A percentile compares a stretch with the other conserved stretches of the same genome.
These are phyloP conservation scores for Saururus chinensis DNA, from an alignment of 164 flowering plant genomes.

Conservation along the genomic window DNA sequence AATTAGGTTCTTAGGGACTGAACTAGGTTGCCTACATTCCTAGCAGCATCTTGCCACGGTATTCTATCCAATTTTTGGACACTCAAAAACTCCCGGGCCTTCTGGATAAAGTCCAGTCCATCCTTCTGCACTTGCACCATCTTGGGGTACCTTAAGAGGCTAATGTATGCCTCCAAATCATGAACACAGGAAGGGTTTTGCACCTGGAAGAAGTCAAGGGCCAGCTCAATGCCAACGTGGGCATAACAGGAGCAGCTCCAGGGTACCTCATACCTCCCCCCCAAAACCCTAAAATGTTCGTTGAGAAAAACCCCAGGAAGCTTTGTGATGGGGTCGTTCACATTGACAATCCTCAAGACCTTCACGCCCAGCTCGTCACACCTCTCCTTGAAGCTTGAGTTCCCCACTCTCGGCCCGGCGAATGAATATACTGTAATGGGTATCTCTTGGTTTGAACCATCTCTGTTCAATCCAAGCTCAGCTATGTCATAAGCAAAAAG, in stretches of 20 bases:
- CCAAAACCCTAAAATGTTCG: slow-evolving; percentile 50
- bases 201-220: slow-evolving; percentile 50
- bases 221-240: slow-evolving; percentile 57
- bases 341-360: slow-evolving; percentile 59
- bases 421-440: slow-evolving; percentile 68
- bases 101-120: slow-evolving; percentile 14
- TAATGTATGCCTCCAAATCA: slow-evolving; percentile 44
- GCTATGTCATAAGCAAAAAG: slow-evolving; percentile 69
- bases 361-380: slow-evolving; percentile 71
- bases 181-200: slow-evolving; percentile 56
- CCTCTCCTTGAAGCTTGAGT: slow-evolving; percentile 48
- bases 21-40: slow-evolving; percentile 18
- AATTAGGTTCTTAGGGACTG: slow-evolving; percentile 5
- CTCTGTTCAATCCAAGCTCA: slow-evolving; percentile 49
- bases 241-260: slow-evolving; percentile 62
- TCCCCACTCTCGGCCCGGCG: slow-evolving; percentile 84
- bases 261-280: slow-evolving; percentile 36
- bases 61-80: slow-evolving; percentile 16
- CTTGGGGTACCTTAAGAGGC: slow-evolving; percentile 25
- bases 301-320: slow-evolving; percentile 26
- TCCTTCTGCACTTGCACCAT: slow-evolving; percentile 10
- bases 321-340: slow-evolving; percentile 42
- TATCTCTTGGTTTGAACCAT: slow-evolving; percentile 8
- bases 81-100: slow-evolving; percentile 19
- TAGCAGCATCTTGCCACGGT: slow-evolving; percentile 16